Base-by-base conservation (phyloP, 2,329 filamentous ascomycete genomes). In the Monosporascus sp. region DNA sequence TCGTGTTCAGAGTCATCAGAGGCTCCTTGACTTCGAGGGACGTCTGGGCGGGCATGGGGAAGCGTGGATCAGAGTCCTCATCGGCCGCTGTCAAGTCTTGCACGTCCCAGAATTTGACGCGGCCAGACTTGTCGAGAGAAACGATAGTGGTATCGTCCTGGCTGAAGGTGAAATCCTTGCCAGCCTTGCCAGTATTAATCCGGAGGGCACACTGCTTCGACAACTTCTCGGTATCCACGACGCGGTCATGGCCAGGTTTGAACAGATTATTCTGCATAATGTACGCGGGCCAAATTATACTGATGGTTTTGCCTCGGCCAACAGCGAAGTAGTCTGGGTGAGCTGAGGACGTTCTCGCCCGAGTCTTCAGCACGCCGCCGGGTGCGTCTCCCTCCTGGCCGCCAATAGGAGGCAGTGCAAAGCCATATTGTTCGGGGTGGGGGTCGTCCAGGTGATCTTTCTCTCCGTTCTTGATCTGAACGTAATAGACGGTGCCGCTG, bases 91-190 rank as follows among this genome's bases (percentile, higher is more conserved):
- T 87, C 52, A 97, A 79, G 56, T 89, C 84, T 55, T 89, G 89
- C 60, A 97, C 90, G 70, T 99, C 94, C 95, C 94, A 99, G 78
- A 99, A 97, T 72, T 96, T 94, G 74, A 97, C 87, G 57, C 91
- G 87, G 48, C 94, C 95, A 55, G 91, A 93, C 76, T 99, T 99
- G 71, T 99, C 95, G 50, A 99, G 83, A 48, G 93, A 97, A 47
- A 95, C 92, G 62, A 99, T 91, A 41, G 93, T 86, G 2, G 88
- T 89, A 70, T 99, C 94, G 70, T 99, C 94, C 70, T 96, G 92
- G 71, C 93, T 97, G 74, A 99, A 99, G 47, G 87, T 88, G 69
- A 99, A 99, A 70, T 99, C 94, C 72, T 99, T 99, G 58, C 92
- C 94, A 60, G 94, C 93, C 77, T 99, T 99, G 62, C 93, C 94